Conservation (phyloP, 768 basidiomycete genomes). For the Rhizopogon vesiculosus region DNA sequence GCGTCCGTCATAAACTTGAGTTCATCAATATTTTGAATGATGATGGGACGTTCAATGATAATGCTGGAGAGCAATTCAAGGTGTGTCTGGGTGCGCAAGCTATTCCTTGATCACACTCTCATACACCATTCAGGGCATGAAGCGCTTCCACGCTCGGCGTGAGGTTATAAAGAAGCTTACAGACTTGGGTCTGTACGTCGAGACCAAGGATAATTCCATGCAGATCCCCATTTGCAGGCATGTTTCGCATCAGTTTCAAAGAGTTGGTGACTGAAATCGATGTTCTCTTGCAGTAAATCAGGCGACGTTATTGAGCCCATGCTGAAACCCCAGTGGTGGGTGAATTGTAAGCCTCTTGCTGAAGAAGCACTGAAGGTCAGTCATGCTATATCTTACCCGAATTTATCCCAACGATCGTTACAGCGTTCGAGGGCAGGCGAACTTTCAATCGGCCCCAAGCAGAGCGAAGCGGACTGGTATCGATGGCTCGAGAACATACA, state of each 20-base stretch:
- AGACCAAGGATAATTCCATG: constrained; percentile 97
- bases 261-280: constrained; percentile 1
- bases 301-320: constrained; percentile 95
- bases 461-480: constrained; percentile 92
- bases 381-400: not conserved
- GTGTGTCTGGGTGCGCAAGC: constrained; percentile 26
- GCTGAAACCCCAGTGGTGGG: constrained; percentile 99
- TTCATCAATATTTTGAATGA: constrained; percentile 96
- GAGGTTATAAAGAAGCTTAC: constrained; percentile 81
- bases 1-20: constrained; percentile 77
- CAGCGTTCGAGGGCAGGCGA: constrained; percentile 90
- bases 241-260: constrained; percentile 14
- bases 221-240: constrained; percentile 90
- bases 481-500: constrained; percentile 93
- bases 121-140: constrained; percentile 68
- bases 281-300: constrained; percentile 61
- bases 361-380: constrained; percentile 82
- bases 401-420: not conserved
- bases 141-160: constrained; percentile 89
- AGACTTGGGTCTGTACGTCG: constrained; percentile 80
- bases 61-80: constrained; percentile 77
- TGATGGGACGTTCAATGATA: constrained; percentile 91
- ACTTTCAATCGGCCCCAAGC: constrained; percentile 74
- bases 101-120: not conserved
- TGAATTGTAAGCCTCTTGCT: constrained; percentile 86